These are phyloP conservation scores for Lachancea mirantina DNA, from an alignment of 805 yeast genomes.

Conservation along the genomic window DNA sequence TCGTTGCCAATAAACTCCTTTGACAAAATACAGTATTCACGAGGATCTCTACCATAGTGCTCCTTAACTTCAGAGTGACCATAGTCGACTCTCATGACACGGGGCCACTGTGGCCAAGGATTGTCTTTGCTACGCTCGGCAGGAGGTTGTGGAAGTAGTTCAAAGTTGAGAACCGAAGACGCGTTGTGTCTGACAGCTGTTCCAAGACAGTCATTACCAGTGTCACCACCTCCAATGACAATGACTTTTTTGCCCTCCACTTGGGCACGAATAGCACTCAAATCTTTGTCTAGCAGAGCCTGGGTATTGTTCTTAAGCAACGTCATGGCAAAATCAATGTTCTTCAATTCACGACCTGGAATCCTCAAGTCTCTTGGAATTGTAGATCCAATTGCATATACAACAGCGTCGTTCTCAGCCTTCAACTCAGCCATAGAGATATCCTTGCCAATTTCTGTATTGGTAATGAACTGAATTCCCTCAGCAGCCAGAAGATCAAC, in stretches of 20 bases:
- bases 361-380: conserved; percentile 92
- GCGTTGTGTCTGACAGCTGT: conserved; percentile 97
- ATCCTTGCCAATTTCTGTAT: conserved; percentile 80
- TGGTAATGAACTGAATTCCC: conserved; percentile 74
- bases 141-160: conserved; percentile 89
- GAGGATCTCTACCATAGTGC: conserved; percentile 94
- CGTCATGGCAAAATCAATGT: conserved; percentile 93
- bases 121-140: conserved; percentile 80
- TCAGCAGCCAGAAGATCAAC: conserved; percentile 84
- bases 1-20: conserved; percentile 95
- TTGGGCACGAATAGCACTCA: conserved; percentile 65
- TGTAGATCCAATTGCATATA: conserved; percentile 90
- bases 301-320: conserved; percentile 82
- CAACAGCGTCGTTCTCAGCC: conserved; percentile 67
- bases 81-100: conserved; percentile 94
- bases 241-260: conserved; percentile 84
- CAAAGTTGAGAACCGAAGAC: conserved; percentile 87
- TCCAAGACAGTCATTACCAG: conserved; percentile 98
- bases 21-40: conserved; percentile 91
- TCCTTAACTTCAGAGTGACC: conserved; percentile 94
- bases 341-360: conserved; percentile 86
- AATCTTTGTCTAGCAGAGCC: conserved; percentile 73
- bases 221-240: conserved; percentile 99
- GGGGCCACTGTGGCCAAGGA: conserved; percentile 99
- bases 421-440: conserved; percentile 64